These are phyloP conservation scores for Gossypium armourianum DNA, from an alignment of 441 rosid genomes.

Conservation along the genomic window DNA sequence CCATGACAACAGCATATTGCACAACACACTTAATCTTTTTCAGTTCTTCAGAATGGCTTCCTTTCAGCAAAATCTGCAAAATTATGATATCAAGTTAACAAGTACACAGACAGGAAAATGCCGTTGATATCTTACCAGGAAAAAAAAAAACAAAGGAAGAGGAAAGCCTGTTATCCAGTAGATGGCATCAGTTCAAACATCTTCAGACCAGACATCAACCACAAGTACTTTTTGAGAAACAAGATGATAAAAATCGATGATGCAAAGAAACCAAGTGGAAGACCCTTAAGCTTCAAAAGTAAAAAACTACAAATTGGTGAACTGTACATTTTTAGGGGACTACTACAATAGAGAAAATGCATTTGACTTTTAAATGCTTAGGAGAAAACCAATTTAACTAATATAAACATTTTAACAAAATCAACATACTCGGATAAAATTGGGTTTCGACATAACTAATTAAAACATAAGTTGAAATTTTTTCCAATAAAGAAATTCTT, in stretches of 20 bases:
- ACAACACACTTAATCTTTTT: slow-evolving; percentile 74
- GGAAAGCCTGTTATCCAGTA: neutral
- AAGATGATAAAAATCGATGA: neutral
- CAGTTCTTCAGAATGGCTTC: slow-evolving; percentile 68
- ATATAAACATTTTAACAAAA: no score
- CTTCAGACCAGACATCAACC: neutral
- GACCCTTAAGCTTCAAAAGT: neutral
- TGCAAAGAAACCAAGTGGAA: slow-evolving; percentile 1
- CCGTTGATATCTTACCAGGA: neutral
- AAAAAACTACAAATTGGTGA: neutral
- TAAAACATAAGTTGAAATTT: neutral
- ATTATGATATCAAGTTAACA: neutral
- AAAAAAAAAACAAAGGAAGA: neutral
- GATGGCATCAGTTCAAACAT: slow-evolving; percentile 1
- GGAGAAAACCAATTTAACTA: no score
- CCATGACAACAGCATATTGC: slow-evolving; percentile 55
- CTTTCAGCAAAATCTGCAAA: slow-evolving; percentile 80
- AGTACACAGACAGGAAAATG: neutral
- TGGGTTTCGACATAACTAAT: neutral
- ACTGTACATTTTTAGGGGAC: no score
- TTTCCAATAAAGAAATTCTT: neutral
- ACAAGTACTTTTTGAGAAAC: neutral
- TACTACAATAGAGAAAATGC: no score
- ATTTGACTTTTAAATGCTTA: no score
- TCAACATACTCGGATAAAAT: no score